Percentiles rank a stretch among this genome's conserved stretches.
These are phyloP conservation scores for Candida rishiriensis DNA, from an alignment of 805 yeast genomes.

Conservation along the genomic window DNA sequence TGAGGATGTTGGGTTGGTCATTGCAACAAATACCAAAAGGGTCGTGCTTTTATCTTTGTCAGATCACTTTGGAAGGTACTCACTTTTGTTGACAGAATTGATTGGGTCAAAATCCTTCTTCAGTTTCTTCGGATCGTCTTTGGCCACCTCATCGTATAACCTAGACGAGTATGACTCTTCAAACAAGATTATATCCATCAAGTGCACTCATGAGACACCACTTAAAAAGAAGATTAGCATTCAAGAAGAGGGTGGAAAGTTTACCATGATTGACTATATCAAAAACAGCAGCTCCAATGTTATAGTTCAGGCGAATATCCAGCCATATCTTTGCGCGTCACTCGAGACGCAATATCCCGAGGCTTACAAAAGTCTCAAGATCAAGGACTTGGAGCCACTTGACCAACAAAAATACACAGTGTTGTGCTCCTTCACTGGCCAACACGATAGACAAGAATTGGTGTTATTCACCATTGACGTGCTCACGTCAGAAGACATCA, in stretches of 20 bases:
- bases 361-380: slow-evolving; percentile 43
- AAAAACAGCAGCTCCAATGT: slow-evolving; percentile 26
- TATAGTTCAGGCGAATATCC: slow-evolving; percentile 26
- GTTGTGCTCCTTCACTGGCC: slow-evolving; percentile 40
- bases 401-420: slow-evolving; percentile 40
- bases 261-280: slow-evolving; percentile 33
- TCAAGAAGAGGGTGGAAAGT: slow-evolving; percentile 42
- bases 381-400: slow-evolving; percentile 60
- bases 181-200: slow-evolving; percentile 55
- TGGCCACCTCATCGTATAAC: slow-evolving; percentile 8
- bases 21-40: slow-evolving; percentile 68
- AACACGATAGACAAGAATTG: slow-evolving; percentile 5
- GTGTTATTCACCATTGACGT: background rate
- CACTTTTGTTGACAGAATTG: slow-evolving; percentile 20
- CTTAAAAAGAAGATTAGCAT: slow-evolving; percentile 38
- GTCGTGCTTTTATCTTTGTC: slow-evolving; percentile 57
- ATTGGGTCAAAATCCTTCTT: slow-evolving; percentile 18
- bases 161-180: slow-evolving; percentile 19
- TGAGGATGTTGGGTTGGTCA: slow-evolving; percentile 70
- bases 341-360: slow-evolving; percentile 43
- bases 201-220: slow-evolving; percentile 38
- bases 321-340: slow-evolving; percentile 8
- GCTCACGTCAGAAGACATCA: background rate
- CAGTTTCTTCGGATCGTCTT: slow-evolving; percentile 12
- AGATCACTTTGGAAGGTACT: slow-evolving; percentile 64